Evolutionary conservation across 1,139 yeast species (phyloP).

Genomic region (Taiozyma onychis): DNA sequence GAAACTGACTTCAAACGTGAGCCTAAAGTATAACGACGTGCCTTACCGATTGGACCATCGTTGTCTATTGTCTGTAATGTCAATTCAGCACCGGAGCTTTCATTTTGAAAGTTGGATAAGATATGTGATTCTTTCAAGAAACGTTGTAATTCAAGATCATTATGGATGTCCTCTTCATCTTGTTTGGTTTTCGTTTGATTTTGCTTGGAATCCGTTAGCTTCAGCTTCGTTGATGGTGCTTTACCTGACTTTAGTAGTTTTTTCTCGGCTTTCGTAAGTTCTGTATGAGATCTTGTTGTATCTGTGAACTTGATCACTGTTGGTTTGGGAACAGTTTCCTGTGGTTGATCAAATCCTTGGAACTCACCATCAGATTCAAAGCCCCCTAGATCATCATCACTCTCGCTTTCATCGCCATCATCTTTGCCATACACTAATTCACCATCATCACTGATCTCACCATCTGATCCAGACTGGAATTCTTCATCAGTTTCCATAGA

Average conservation of each 20-base stretch:
- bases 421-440: conserved; percentile 7
- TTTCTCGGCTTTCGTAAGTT: conserved; percentile 38
- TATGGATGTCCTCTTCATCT: conserved; percentile 51
- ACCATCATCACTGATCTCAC: conserved; percentile 8
- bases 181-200: conserved; percentile 19
- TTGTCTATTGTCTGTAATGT: conserved; percentile 47
- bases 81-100: conserved; percentile 71
- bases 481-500: conserved; percentile 16
- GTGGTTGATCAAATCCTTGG: conserved; percentile 4
- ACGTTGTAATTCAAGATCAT: conserved; percentile 80
- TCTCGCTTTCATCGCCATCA: conserved; percentile 16
- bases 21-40: conserved; percentile 68
- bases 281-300: conserved; percentile 26
- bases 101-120: conserved; percentile 46
- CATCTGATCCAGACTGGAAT: conserved; percentile 17
- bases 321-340: conserved; percentile 27
- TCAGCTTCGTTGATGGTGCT: conserved; percentile 21
- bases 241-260: conserved; percentile 37
- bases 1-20: conserved; percentile 57
- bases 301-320: conserved; percentile 42
- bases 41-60: conserved; percentile 67
- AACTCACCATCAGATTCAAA: conserved; percentile 16
- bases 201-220: conserved; percentile 2
- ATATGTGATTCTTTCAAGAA: conserved; percentile 83
- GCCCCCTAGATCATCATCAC: conserved; percentile 14